A percentile compares a stretch with the other conserved stretches of the same genome.
phyloP scores from a whole-genome alignment of 2,329 filamentous ascomycete genomes.

The Emergomyces africanus region DNA sequence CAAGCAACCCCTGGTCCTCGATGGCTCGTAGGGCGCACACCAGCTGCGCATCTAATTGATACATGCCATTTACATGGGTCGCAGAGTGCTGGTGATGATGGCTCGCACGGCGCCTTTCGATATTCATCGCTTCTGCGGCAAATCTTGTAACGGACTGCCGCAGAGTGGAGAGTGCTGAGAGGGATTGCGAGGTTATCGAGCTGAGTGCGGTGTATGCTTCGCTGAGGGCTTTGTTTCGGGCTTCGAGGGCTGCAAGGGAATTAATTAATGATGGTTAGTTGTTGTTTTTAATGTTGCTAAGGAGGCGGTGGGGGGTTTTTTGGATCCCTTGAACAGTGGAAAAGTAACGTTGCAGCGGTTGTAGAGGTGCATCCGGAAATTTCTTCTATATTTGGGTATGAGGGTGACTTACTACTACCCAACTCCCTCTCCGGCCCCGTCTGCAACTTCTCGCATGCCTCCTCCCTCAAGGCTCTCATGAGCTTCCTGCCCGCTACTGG shows the following conservation, averaged over 20 bases:
- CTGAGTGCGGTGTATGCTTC: not conserved
- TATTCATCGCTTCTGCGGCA: not conserved
- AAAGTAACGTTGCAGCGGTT: not conserved
- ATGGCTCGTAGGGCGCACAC: not conserved
- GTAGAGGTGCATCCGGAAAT: not conserved
- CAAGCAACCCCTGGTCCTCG: not conserved
- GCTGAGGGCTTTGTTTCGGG: not conserved
- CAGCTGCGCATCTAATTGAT: not conserved
- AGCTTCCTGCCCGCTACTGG: conserved; percentile 15
- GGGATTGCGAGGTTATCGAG: not conserved
- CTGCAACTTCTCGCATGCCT: not conserved
- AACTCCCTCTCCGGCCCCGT: not conserved
- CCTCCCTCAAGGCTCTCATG: conserved; percentile 9
- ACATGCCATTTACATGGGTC: not conserved
- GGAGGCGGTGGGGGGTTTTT: not conserved
- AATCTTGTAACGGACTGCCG: not conserved
- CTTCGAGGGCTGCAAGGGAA: not conserved
- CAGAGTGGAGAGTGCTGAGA: not conserved
- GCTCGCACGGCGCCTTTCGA: not conserved
- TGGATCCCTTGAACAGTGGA: not conserved
- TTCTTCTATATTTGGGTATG: not conserved
- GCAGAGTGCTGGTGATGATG: not conserved
- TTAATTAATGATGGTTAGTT: not conserved
- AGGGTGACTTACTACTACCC: not conserved
- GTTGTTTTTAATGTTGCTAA: not conserved